These are phyloP conservation scores for Climacium dendroides DNA, from an alignment of 225 moss, liverwort and hornwort genomes.

Conservation along the genomic window DNA sequence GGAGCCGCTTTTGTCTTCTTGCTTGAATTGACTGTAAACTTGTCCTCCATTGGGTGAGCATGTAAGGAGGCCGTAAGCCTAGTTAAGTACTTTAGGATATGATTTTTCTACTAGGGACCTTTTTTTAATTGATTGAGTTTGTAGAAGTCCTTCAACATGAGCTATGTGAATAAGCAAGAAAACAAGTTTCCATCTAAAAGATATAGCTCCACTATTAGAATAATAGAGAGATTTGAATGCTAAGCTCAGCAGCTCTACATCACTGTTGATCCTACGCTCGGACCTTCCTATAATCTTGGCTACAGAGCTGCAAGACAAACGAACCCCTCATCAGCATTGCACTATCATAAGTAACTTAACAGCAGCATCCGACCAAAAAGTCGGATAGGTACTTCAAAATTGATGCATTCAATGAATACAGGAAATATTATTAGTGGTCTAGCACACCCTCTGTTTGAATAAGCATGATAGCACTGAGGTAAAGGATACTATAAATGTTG, in stretches of 20 bases:
- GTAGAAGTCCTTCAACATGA: neutral
- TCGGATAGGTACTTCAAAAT: neutral
- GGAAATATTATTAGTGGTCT: neutral
- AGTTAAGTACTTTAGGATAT: too few relatives aligned
- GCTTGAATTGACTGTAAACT: too few relatives aligned
- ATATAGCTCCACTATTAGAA: neutral
- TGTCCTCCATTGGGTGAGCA: too few relatives aligned
- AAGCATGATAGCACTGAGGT: neutral
- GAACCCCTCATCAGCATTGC: neutral
- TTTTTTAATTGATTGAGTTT: neutral
- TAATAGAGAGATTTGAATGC: neutral
- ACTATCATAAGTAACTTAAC: neutral
- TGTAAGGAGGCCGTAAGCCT: too few relatives aligned
- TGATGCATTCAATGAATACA: neutral
- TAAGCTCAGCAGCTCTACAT: neutral
- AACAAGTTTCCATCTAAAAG: neutral
- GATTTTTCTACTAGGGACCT: too few relatives aligned
- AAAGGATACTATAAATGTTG: neutral
- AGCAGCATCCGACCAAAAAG: neutral
- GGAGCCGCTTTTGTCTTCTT: too few relatives aligned
- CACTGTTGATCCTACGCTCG: neutral
- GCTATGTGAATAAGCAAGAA: neutral
- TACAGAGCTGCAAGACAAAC: slow-evolving; percentile 12
- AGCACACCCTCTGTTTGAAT: neutral
- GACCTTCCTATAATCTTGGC: slow-evolving; percentile 10